phyloP scores from a whole-genome alignment of 164 flowering plant genomes.

The Buxus sempervirens region DNA sequence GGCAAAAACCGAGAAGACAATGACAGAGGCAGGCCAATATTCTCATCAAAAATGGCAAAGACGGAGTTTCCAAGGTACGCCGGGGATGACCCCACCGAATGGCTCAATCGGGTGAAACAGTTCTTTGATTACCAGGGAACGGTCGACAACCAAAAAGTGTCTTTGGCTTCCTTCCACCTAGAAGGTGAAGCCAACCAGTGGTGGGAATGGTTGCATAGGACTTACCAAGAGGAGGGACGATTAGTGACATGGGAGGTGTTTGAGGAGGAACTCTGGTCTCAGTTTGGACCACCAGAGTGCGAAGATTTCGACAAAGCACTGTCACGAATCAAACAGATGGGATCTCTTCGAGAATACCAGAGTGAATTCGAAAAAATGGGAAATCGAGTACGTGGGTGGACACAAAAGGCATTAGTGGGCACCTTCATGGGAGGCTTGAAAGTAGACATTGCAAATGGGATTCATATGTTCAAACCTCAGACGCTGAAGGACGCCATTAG shows the following conservation, averaged over 20 bases:
- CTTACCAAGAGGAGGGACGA: too few relatives aligned
- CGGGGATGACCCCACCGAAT: too few relatives aligned
- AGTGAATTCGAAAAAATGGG: background rate
- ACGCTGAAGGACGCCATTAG: conserved; percentile 8
- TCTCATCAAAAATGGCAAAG: too few relatives aligned
- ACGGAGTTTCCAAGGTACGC: too few relatives aligned
- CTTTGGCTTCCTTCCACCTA: too few relatives aligned
- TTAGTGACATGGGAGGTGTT: background rate
- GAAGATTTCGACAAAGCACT: conserved; percentile 11
- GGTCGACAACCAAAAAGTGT: too few relatives aligned
- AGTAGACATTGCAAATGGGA: conserved; percentile 1
- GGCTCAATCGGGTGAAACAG: too few relatives aligned
- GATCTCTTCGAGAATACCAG: conserved; percentile 5
- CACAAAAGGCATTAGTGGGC: conserved; percentile 1
- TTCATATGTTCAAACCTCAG: conserved; percentile 5
- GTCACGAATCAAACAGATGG: background rate
- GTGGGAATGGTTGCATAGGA: too few relatives aligned
- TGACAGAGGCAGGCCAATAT: too few relatives aligned
- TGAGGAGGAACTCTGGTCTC: conserved; percentile 2
- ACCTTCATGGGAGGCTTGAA: conserved; percentile 5
- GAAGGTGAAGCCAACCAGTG: too few relatives aligned
- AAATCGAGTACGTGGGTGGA: background rate
- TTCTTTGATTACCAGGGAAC: too few relatives aligned
- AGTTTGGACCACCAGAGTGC: conserved; percentile 5
- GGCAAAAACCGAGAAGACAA: too few relatives aligned